phyloP scores from a whole-genome alignment of 164 flowering plant genomes.

The Magnolia officinalis region DNA sequence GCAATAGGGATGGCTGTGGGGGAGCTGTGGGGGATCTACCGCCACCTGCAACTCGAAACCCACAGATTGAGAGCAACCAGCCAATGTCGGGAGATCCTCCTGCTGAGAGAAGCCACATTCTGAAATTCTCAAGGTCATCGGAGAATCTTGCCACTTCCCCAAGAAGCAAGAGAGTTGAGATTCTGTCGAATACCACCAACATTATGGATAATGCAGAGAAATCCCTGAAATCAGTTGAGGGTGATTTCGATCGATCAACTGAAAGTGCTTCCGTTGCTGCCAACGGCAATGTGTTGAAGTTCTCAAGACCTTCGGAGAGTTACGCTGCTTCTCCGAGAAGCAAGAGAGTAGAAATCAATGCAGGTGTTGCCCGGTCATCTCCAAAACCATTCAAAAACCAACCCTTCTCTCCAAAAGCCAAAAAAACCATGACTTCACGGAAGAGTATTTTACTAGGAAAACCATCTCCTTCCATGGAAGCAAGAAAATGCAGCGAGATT shows the following conservation, averaged over 20 bases:
- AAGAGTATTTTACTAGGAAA: slow-evolving; percentile 19
- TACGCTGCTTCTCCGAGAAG: slow-evolving; percentile 24
- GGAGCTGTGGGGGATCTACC: slow-evolving; percentile 11
- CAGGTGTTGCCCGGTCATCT: neutral
- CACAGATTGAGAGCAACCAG: slow-evolving; percentile 24
- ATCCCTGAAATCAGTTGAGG: slow-evolving; percentile 20
- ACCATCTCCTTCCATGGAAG: slow-evolving; percentile 14
- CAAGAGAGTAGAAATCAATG: slow-evolving; percentile 17
- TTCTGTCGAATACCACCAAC: slow-evolving; percentile 5
- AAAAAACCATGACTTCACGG: slow-evolving; percentile 16
- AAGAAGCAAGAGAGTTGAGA: slow-evolving; percentile 15
- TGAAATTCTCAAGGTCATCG: slow-evolving; percentile 14
- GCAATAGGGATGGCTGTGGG: slow-evolving; percentile 19
- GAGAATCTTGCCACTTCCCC: slow-evolving; percentile 27
- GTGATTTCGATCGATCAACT: slow-evolving; percentile 13
- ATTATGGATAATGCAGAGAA: slow-evolving; percentile 14
- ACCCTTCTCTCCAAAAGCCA: slow-evolving; percentile 18
- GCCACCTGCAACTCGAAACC: slow-evolving; percentile 17
- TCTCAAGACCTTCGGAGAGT: slow-evolving; percentile 19
- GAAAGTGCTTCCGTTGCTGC: slow-evolving; percentile 19
- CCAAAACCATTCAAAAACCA: slow-evolving; percentile 16
- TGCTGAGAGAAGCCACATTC: slow-evolving; percentile 15
- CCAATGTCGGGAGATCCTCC: slow-evolving; percentile 21
- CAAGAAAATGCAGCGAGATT: slow-evolving; percentile 9
- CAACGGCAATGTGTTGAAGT: slow-evolving; percentile 7